These are phyloP conservation scores for Inga oerstediana DNA, from an alignment of 306 rosid species.

Conservation along the genomic window DNA sequence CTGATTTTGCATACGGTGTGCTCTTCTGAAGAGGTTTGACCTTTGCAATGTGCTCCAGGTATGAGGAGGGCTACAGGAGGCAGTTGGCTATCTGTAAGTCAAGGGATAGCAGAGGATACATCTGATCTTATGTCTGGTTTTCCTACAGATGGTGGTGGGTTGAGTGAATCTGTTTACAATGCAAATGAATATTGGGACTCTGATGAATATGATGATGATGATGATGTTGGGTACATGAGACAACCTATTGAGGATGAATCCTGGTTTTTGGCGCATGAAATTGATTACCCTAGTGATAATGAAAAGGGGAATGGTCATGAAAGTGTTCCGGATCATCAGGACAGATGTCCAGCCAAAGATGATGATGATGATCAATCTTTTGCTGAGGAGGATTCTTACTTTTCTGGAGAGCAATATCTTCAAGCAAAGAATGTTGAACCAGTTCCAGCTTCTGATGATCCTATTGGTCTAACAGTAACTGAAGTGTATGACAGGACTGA, in stretches of 20 bases:
- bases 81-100: constrained; percentile 91
- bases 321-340: constrained; percentile 78
- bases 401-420: constrained; percentile 80
- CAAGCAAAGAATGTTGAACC: constrained; percentile 70
- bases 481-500: constrained; percentile 63
- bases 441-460: constrained; percentile 61
- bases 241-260: constrained; percentile 93
- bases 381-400: constrained; percentile 89
- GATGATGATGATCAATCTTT: constrained; percentile 92
- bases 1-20: background rate
- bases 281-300: constrained; percentile 91
- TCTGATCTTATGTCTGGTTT: constrained; percentile 92
- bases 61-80: constrained; percentile 67
- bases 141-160: constrained; percentile 86
- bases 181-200: constrained; percentile 92
- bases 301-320: constrained; percentile 81
- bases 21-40: constrained; percentile 17
- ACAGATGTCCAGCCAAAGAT: constrained; percentile 69
- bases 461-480: constrained; percentile 60
- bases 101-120: constrained; percentile 85
- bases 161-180: constrained; percentile 79
- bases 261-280: constrained; percentile 91
- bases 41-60: constrained; percentile 52
- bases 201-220: constrained; percentile 89
- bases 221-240: constrained; percentile 89